Evolutionary conservation across 2,329 filamentous ascomycete species (phyloP), one percentile per base, ranked within the genome.

Genomic region (Alternaria sp.): DNA sequence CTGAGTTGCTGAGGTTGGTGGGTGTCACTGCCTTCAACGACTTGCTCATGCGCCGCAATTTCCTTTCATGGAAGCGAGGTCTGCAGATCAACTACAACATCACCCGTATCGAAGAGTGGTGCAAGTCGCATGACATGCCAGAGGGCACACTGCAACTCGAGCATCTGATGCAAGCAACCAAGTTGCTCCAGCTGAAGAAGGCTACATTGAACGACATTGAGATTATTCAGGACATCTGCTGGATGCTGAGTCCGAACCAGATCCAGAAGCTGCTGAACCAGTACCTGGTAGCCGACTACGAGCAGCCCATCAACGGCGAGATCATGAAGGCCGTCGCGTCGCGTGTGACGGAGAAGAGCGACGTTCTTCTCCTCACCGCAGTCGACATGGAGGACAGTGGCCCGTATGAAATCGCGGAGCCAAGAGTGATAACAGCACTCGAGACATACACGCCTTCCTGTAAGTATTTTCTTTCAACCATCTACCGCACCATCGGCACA

Each of bases 41-140:
- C 79, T 85, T 99, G 67, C 87, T 99, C 71, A 97, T 99, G 94
- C 90, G 96, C 74, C 89, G 96, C 73, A 98, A 98, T 82, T 99
- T 99, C 88, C 88, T 99, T 61, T 97, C 94, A 0, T 99, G 96
- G 96, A 99, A 99, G 86, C 93, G 96, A 81, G 96, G 96, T 73
- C 88, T 99, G 58, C 96, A 99, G 82, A 99, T 99, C 84, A 99
- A 99, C 84, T 99, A 99, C 86, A 99, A 99, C 84, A 99, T 99
- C 80, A 99, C 96, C 23, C 89, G 96, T 61, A 99, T 99, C 67
- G 96, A 99, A 81, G 96, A 99, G 83, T 99, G 96, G 96, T 99
- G 96, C 84, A 99, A 99, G 89, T 97, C 94, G 77, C 96, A 99
- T 80, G 96, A 98, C 73, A 98, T 99, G 95, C 96, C 96, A 1